Conservation (phyloP, 148 eudicot genomes). For the Pouteria glomerata region DNA sequence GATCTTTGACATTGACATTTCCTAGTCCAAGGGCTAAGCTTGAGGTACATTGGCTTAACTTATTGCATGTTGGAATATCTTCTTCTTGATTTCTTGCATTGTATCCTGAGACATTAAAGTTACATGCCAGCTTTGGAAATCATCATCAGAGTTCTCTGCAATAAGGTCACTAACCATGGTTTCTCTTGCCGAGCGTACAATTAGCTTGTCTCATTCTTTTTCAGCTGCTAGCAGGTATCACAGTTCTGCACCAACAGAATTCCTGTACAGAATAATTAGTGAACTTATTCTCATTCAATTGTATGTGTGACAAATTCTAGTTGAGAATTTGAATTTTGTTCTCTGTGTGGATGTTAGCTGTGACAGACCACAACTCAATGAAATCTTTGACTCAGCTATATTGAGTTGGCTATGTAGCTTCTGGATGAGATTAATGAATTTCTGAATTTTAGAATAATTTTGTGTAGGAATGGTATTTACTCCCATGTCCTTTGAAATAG, state of each 20-base stretch:
- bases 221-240: conserved; percentile 86
- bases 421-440: no score
- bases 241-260: no score
- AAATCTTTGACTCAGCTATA: no score
- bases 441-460: no score
- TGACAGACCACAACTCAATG: no score
- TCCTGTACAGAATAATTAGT: no score
- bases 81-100: conserved; percentile 8
- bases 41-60: conserved; percentile 60
- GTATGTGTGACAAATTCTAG: background rate
- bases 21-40: conserved; percentile 65
- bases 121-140: conserved; percentile 99
- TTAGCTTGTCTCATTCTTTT: conserved; percentile 66
- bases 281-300: no score
- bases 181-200: conserved; percentile 82
- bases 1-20: conserved; percentile 81
- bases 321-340: background rate
- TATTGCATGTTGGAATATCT: conserved; percentile 13
- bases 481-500: no score
- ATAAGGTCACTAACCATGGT: conserved; percentile 83
- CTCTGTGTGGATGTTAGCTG: background rate
- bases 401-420: no score
- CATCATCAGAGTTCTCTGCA: conserved; percentile 92
- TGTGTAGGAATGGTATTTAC: no score
- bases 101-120: conserved; percentile 25